phyloP scores from a whole-genome alignment of 164 flowering plant species.

The Warburgia ugandensis region DNA sequence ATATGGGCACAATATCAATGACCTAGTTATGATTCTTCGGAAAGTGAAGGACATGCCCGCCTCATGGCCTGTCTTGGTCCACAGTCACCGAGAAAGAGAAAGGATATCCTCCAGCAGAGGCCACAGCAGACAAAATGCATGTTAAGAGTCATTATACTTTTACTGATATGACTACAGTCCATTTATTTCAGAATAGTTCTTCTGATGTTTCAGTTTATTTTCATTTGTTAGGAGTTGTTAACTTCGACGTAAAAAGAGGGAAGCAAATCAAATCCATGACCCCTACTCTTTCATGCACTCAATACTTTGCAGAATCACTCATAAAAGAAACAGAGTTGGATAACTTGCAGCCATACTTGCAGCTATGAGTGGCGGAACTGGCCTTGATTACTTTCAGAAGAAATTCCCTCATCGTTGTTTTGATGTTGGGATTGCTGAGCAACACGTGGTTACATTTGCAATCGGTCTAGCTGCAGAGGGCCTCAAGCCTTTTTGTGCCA shows the following conservation, averaged over 20 bases:
- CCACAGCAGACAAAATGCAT: conserved; percentile 87
- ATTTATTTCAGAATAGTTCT: background rate
- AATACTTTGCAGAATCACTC: conserved; percentile 78
- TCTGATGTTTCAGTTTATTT: conserved; percentile 3
- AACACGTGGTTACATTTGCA: conserved; percentile 94
- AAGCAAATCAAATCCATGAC: conserved; percentile 66
- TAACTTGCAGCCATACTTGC: conserved; percentile 82
- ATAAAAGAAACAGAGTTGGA: conserved; percentile 77
- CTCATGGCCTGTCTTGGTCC: conserved; percentile 85
- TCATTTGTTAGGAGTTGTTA: conserved; percentile 63
- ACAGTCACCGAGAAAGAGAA: conserved; percentile 89
- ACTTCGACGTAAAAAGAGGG: conserved; percentile 71
- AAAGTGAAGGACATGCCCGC: conserved; percentile 79
- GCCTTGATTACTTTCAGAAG: conserved; percentile 80
- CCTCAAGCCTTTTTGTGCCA: conserved; percentile 92
- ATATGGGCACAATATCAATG: conserved; percentile 74
- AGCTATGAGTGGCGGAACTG: conserved; percentile 98
- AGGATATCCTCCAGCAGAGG: conserved; percentile 89
- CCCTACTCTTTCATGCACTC: conserved; percentile 66
- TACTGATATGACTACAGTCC: background rate
- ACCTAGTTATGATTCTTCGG: conserved; percentile 59
- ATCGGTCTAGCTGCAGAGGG: conserved; percentile 94
- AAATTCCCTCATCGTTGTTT: conserved; percentile 82
- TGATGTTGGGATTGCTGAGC: conserved; percentile 97
- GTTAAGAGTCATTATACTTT: conserved; percentile 32